Evolutionary conservation across 192 early-diverging fungal genomes (phyloP).

Genomic region (Allomyces arbusculus): DNA sequence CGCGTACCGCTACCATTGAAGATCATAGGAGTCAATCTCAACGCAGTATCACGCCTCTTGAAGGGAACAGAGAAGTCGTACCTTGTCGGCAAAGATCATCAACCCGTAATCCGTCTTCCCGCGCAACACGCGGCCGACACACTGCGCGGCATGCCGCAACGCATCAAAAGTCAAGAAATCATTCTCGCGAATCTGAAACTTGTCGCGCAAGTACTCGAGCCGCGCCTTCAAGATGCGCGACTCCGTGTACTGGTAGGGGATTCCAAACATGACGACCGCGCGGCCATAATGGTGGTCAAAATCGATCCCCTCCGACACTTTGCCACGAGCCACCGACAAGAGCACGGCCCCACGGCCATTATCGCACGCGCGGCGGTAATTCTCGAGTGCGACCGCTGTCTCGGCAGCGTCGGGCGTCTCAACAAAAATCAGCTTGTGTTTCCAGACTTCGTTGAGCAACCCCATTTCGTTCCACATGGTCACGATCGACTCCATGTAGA

Average conservation of each 20-base stretch:
- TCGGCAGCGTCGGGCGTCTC: conserved; percentile 98
- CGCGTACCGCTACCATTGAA: conserved; percentile 72
- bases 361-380: conserved; percentile 84
- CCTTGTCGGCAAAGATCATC: conserved; percentile 98
- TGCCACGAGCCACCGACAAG: conserved; percentile 92
- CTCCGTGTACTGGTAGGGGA: conserved; percentile 99
- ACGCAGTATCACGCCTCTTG: too few relatives aligned
- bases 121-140: conserved; percentile 87
- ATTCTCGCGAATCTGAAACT: conserved; percentile 85
- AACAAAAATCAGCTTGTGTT: conserved; percentile 96
- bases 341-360: conserved; percentile 96
- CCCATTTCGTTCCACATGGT: conserved; percentile 97
- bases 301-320: conserved; percentile 99
- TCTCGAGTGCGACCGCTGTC: conserved; percentile 83
- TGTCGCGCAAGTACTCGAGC: conserved; percentile 84
- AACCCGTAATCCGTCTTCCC: conserved; percentile 98
- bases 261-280: conserved; percentile 97
- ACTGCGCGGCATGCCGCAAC: conserved; percentile 96
- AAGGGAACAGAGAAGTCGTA: conserved; percentile 8
- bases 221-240: conserved; percentile 84
- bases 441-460: conserved; percentile 81
- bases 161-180: conserved; percentile 99
- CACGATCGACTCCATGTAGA: conserved; percentile 98
- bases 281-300: conserved; percentile 99
- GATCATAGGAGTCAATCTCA: too few relatives aligned